A percentile compares a stretch with the other conserved stretches of the same genome.
Conservation (phyloP, 2,329 filamentous ascomycete species). For the Biscogniauxia mediterranea region DNA sequence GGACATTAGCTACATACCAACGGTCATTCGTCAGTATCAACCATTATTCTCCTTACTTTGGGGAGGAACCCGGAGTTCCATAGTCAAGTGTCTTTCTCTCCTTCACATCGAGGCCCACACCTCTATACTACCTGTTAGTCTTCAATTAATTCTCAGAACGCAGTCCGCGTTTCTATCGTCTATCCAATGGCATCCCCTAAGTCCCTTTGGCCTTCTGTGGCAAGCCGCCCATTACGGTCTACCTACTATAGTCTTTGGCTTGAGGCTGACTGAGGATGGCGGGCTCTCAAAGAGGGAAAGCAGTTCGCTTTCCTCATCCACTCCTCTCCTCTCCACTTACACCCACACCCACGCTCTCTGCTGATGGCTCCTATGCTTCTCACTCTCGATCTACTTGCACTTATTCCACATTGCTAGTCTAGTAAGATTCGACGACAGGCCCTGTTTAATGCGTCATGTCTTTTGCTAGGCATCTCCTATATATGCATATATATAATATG, state of each 20-base stretch:
- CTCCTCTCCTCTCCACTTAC: conserved; percentile 22
- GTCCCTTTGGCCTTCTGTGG: conserved; percentile 12
- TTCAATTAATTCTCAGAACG: background rate
- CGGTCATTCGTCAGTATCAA: background rate
- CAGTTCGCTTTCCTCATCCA: conserved; percentile 12
- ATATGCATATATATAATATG: conserved; percentile 17
- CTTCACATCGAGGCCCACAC: conserved; percentile 8
- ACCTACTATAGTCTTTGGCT: conserved; percentile 13
- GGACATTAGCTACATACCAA: no score
- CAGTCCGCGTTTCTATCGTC: background rate
- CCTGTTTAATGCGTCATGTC: background rate
- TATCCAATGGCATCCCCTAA: conserved; percentile 11
- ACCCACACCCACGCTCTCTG: conserved; percentile 21
- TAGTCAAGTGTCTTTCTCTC: background rate
- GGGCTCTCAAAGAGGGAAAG: conserved; percentile 19
- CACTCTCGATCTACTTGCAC: conserved; percentile 14
- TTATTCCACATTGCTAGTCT: conserved; percentile 14
- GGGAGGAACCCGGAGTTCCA: background rate
- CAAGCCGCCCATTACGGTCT: conserved; percentile 15
- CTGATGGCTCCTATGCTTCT: conserved; percentile 8
- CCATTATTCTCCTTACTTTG: background rate
- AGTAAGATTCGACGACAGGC: conserved; percentile 9
- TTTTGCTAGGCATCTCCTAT: conserved; percentile 5
- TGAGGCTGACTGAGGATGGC: conserved; percentile 23
- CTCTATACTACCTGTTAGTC: background rate